Percentiles rank a stretch among this genome's conserved stretches.
These are phyloP conservation scores for Euphorbia lathyris DNA, from an alignment of 345 rosid species.

Conservation along the genomic window DNA sequence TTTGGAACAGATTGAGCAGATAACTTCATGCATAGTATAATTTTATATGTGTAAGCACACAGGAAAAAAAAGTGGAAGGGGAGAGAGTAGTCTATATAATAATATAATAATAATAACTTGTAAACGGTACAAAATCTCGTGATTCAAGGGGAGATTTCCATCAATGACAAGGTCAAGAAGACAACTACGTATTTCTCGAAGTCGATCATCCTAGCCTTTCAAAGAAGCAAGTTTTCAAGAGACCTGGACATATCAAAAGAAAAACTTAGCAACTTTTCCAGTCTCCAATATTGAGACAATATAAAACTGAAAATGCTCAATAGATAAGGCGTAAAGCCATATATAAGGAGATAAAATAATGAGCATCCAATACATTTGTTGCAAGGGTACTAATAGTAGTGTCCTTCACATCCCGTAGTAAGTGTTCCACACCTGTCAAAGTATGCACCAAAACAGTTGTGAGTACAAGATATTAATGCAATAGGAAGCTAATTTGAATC, in stretches of 20 bases:
- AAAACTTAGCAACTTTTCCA: not conserved
- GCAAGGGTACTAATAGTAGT: constrained; percentile 84
- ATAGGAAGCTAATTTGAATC: too few relatives aligned
- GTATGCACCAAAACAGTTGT: not conserved
- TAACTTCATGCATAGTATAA: too few relatives aligned
- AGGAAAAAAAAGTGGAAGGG: too few relatives aligned
- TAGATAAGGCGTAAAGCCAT: not conserved
- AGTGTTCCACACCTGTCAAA: constrained; percentile 65
- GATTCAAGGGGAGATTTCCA: constrained; percentile 67
- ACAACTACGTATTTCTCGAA: constrained; percentile 56
- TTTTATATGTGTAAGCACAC: too few relatives aligned
- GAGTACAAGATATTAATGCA: not conserved
- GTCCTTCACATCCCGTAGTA: constrained; percentile 86
- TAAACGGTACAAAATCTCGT: constrained; percentile 73
- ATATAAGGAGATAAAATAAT: not conserved
- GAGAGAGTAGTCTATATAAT: too few relatives aligned
- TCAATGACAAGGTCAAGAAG: constrained; percentile 80
- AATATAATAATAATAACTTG: constrained; percentile 3
- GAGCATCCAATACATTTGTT: constrained; percentile 51
- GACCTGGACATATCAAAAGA: not conserved
- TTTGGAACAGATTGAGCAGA: too few relatives aligned
- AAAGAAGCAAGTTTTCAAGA: constrained; percentile 69
- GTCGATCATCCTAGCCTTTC: constrained; percentile 74
- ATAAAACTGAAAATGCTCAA: not conserved
- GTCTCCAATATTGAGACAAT: not conserved